These are phyloP conservation scores for Rhodotorula sp. DNA, from an alignment of 1,284 basidiomycete species.

Conservation along the genomic window DNA sequence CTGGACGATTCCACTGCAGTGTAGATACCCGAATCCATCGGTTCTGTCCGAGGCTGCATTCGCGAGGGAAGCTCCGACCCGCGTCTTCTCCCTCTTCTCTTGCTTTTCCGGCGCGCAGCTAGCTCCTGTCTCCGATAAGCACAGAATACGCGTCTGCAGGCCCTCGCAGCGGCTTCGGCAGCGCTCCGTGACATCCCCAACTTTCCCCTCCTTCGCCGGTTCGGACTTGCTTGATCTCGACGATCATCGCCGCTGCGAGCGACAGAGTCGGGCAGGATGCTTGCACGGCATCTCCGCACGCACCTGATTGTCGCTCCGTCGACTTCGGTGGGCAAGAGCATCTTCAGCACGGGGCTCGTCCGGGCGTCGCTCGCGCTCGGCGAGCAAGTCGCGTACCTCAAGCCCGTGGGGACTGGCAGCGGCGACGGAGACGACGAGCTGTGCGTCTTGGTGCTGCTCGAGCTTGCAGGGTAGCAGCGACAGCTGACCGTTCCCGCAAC, in stretches of 20 bases:
- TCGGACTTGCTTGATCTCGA: neutral
- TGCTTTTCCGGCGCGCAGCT: too few relatives aligned
- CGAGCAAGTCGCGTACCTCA: constrained; percentile 72
- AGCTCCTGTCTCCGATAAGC: too few relatives aligned
- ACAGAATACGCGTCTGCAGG: too few relatives aligned
- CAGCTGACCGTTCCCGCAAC: neutral
- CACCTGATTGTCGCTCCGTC: constrained; percentile 90
- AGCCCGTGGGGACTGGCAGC: constrained; percentile 82
- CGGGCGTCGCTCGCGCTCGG: constrained; percentile 60
- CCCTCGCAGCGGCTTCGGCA: neutral
- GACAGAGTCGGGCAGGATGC: constrained; percentile 38
- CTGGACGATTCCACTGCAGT: too few relatives aligned
- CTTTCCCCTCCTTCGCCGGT: neutral
- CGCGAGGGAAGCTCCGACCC: too few relatives aligned
- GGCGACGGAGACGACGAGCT: constrained; percentile 71
- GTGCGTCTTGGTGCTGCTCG: constrained; percentile 55
- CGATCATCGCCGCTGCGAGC: neutral
- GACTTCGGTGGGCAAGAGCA: constrained; percentile 89
- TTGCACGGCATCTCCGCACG: constrained; percentile 75
- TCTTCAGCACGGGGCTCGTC: constrained; percentile 78
- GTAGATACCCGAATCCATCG: too few relatives aligned
- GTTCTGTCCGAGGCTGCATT: too few relatives aligned
- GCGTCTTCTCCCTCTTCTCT: too few relatives aligned
- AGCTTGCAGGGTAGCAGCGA: too few relatives aligned
- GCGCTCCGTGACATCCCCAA: neutral